Evolutionary conservation across 257 asterid genomes (phyloP).

Genomic region (Oldenlandia corymbosa): DNA sequence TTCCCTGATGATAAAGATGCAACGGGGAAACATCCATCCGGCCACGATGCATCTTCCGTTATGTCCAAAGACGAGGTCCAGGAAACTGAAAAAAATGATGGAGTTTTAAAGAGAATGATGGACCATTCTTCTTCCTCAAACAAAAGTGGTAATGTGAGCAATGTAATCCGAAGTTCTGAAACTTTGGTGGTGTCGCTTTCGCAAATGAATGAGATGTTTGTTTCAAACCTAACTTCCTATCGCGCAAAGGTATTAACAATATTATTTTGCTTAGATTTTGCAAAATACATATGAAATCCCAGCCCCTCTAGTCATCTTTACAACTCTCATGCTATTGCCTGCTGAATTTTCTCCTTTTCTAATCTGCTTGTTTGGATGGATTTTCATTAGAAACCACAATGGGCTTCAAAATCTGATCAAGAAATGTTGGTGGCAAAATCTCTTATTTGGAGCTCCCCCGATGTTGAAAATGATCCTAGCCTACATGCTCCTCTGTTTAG

Average conservation of each 20-base stretch:
- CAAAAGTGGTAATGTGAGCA: too few relatives aligned
- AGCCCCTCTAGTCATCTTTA: too few relatives aligned
- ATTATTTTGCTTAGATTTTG: too few relatives aligned
- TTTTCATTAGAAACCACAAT: constrained; percentile 51
- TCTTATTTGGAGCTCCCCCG: constrained; percentile 53
- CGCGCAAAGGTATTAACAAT: constrained; percentile 42
- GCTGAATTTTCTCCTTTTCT: not conserved
- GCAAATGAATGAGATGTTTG: constrained; percentile 58
- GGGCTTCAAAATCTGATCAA: constrained; percentile 58
- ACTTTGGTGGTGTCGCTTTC: constrained; percentile 44
- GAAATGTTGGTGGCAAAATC: constrained; percentile 42
- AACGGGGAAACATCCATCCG: too few relatives aligned
- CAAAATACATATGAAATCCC: not conserved
- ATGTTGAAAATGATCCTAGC: constrained; percentile 16
- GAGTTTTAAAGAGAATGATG: constrained; percentile 14
- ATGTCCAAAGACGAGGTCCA: too few relatives aligned
- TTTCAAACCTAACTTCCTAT: constrained; percentile 37
- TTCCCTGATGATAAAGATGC: too few relatives aligned
- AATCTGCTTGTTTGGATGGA: constrained; percentile 14
- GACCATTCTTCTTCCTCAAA: constrained; percentile 14
- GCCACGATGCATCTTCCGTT: too few relatives aligned
- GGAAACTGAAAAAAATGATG: too few relatives aligned
- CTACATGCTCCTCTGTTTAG: constrained; percentile 58
- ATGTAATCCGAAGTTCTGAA: constrained; percentile 17
- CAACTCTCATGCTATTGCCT: too few relatives aligned